Evolutionary conservation across 257 asterid genomes (phyloP).

Genomic region (Capsicum pubescens): DNA sequence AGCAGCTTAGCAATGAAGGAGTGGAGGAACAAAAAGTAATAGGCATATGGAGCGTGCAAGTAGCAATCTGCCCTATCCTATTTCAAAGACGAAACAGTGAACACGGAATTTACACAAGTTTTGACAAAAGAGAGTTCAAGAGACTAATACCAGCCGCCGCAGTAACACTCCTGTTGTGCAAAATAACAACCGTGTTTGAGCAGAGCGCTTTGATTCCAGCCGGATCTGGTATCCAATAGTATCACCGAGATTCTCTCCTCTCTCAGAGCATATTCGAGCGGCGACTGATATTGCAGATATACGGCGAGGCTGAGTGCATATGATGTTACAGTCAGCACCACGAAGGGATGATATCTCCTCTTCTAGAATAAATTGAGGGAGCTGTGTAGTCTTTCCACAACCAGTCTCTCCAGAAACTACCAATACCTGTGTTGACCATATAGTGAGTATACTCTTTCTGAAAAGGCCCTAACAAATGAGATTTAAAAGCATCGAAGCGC

Average conservation of each 20-base stretch:
- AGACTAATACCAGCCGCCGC: conserved; percentile 72
- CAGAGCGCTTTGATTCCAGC: conserved; percentile 79
- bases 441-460: conserved; percentile 10
- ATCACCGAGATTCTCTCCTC: conserved; percentile 94
- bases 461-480: background rate
- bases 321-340: conserved; percentile 84
- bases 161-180: conserved; percentile 98
- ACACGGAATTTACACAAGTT: conserved; percentile 26
- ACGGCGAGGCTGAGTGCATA: conserved; percentile 98
- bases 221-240: conserved; percentile 96
- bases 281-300: conserved; percentile 98
- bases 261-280: conserved; percentile 84
- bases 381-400: conserved; percentile 98
- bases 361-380: conserved; percentile 95
- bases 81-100: conserved; percentile 21
- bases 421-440: conserved; percentile 61
- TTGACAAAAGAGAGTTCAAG: conserved; percentile 12
- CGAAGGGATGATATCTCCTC: conserved; percentile 79
- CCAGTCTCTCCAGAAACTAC: conserved; percentile 99
- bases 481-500: background rate
- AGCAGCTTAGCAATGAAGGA: background rate
- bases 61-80: background rate
- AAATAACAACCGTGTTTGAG: conserved; percentile 84
- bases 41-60: background rate
- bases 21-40: background rate